A percentile compares a stretch with the other conserved stretches of the same genome.
phyloP scores from a whole-genome alignment of 2,329 filamentous ascomycete genomes.

The Orbilia brochopaga region DNA sequence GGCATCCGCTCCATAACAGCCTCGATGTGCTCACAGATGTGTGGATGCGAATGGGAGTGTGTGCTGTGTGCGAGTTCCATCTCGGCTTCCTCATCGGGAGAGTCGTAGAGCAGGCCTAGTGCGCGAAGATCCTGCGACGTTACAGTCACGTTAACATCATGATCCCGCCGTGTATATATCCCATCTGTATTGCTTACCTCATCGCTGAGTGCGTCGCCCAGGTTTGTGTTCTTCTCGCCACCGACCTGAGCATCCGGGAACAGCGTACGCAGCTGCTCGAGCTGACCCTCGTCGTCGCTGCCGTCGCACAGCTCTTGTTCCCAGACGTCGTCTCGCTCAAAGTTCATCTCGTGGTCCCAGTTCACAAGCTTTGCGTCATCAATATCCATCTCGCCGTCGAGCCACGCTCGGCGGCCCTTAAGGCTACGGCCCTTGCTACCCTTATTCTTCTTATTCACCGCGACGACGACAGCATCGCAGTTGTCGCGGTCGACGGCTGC shows the following conservation, averaged over 20 bases:
- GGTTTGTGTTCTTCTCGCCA: neutral
- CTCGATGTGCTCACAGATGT: neutral
- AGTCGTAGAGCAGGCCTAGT: slow-evolving; percentile 38
- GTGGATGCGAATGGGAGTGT: too few species aligned
- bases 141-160: neutral
- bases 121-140: slow-evolving; percentile 27
- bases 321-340: slow-evolving; percentile 13
- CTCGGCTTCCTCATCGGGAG: slow-evolving; percentile 20
- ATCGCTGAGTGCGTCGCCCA: slow-evolving; percentile 21
- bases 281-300: slow-evolving; percentile 1
- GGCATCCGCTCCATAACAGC: neutral
- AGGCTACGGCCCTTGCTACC: slow-evolving; percentile 9
- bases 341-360: slow-evolving; percentile 5
- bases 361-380: slow-evolving; percentile 24
- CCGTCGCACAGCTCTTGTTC: neutral
- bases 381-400: slow-evolving; percentile 37
- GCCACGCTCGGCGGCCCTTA: slow-evolving; percentile 9
- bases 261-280: slow-evolving; percentile 5
- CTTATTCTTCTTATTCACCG: slow-evolving; percentile 4
- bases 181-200: slow-evolving; percentile 14
- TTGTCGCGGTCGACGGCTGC: neutral
- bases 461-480: slow-evolving; percentile 1
- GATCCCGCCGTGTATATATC: neutral
- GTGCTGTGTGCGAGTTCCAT: neutral
- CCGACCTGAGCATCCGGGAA: slow-evolving; percentile 11